Evolutionary conservation across 495 filamentous ascomycete genomes (phyloP), one percentile per base, ranked within the genome.

Genomic region (Penicillium atrosanguineum): DNA sequence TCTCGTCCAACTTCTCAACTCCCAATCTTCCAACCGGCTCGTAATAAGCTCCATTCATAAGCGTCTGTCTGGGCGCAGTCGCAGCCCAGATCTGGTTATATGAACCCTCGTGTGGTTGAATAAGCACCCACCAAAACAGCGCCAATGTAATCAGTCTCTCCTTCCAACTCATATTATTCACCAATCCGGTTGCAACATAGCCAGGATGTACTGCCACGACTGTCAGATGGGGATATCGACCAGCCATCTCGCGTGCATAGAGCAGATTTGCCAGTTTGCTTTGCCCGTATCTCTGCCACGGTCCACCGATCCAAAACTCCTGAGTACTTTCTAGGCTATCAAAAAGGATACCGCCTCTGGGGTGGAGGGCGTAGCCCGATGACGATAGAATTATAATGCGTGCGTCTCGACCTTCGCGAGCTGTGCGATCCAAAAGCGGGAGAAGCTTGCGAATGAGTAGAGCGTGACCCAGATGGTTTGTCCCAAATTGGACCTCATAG

Each of bases 181-280:
- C 61, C 6, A 87, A 55, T 4, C 71, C 69, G 2, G 63, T 69
- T 2, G 20, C 11, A 23, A 70, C 63, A 3, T 75, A 57, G 6
- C 78, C 79, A 0, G 79, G 78, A 44, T 81, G 77, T 6, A 82
- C 44, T 0, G 74, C 57, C 6, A 73, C 69, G 5, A 67, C 44
- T 0, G 61, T 73, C 26, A 80, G 69, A 19, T 25, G 44, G 0
- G 79, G 79, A 58, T 85, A 77, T 2, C 73, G 71, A 26, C 52
- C 56, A 2, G 81, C 76, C 11, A 90, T 68, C 52, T 85, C 76
- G 7, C 68, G 66, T 9, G 81, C 75, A 50, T 79, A 86, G 0
- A 89, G 64, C 8, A 88, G 63, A 62, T 88, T 89, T 3, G 86
- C 83, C 2, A 91, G 75, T 69, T 91, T 91, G 57, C 75, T 78